Evolutionary conservation across 2,329 filamentous ascomycete genomes (phyloP), one percentile per base, ranked within the genome.

Genomic region (Dendrostoma leiphaemia): DNA sequence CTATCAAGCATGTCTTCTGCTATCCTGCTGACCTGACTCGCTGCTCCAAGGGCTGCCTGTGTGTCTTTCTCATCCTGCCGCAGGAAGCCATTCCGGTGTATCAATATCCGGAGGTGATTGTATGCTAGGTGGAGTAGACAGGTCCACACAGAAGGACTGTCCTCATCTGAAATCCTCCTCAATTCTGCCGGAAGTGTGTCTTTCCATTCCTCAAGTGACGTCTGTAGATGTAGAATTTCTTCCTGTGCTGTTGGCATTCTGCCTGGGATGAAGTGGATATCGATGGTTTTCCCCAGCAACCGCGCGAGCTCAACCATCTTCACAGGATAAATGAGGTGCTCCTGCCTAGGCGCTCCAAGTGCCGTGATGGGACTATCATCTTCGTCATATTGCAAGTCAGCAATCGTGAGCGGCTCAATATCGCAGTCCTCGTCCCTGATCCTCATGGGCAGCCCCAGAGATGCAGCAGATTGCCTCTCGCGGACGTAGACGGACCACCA

Each of bases 351-450:
- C 6, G 63, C 62, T 5, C 69, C 67, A 55, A 71, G 67, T 1
- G 58, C 44, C 2, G 65, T 63, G 9, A 59, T 48, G 4, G 59
- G 48, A 3, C 56, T 51, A 23, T 60, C 59, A 4, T 61, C 57
- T 6, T 60, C 57, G 34, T 70, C 67, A 2, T 65, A 65, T 17
- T 68, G 65, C 3, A 72, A 57, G 45, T 73, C 70, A 12, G 62
- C 53, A 0, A 62, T 53, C 6, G 59, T 64, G 8, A 72, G 48
- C 0, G 67, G 65, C 53, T 73, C 70, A 35, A 71, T 69, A 21
- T 73, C 70, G 41, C 70, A 72, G 52, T 72, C 70, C 26, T 72
- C 69, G 26, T 72, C 70, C 41, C 70, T 55, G 15, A 73, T 72
- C 12, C 70, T 63, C 32, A 69, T 71, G 0, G 69, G 70, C 1